Percentiles rank a stretch among this genome's conserved stretches.
phyloP scores from a whole-genome alignment of 2,329 filamentous ascomycete species.

The Aspergillus hortae region DNA sequence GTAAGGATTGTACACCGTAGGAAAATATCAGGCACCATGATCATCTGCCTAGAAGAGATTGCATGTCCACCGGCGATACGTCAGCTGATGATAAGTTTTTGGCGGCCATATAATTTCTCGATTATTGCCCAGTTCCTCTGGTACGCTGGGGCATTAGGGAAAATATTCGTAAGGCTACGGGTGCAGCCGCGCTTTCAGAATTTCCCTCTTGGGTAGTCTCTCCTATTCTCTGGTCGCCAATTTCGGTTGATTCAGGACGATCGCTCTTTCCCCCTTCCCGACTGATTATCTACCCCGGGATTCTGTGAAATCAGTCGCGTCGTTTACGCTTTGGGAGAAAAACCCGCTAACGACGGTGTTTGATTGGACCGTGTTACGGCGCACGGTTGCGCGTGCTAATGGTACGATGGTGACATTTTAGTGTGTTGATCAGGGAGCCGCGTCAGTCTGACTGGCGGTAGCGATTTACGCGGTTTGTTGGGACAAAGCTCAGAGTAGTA shows the following conservation, averaged over 20 bases:
- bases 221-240: neutral
- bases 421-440: conserved; percentile 19
- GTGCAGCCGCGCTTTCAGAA: conserved; percentile 4
- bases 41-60: neutral
- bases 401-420: conserved; percentile 15
- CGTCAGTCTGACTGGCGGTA: conserved; percentile 17
- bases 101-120: neutral
- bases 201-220: conserved; percentile 2
- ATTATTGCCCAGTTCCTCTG: neutral
- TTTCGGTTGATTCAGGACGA: neutral
- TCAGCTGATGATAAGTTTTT: conserved; percentile 5
- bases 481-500: neutral
- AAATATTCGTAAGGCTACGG: conserved; percentile 12
- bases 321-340: neutral
- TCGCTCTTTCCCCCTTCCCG: too few relatives aligned
- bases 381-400: conserved; percentile 13
- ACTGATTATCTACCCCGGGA: neutral
- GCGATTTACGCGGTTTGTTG: neutral
- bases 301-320: neutral
- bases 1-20: neutral
- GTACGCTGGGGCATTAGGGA: neutral
- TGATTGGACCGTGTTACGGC: conserved; percentile 4
- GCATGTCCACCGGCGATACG: conserved; percentile 3
- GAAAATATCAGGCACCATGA: neutral
- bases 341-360: neutral